Evolutionary conservation across 2,329 filamentous ascomycete species (phyloP).

Genomic region (Aspergillus uvarum): DNA sequence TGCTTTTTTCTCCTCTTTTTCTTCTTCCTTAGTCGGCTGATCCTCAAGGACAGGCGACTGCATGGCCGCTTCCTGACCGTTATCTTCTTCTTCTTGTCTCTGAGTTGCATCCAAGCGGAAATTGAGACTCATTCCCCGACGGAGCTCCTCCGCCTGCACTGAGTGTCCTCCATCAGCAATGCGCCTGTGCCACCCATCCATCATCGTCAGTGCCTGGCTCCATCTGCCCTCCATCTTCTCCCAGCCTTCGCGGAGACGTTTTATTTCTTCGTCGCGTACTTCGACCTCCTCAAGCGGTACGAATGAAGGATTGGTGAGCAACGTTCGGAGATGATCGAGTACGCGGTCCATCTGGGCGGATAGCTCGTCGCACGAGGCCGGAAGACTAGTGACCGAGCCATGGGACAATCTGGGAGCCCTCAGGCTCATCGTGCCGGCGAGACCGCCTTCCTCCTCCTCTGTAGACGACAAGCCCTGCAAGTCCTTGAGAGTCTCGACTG

Average conservation of each 20-base stretch:
- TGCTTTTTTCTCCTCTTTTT: constrained; percentile 16
- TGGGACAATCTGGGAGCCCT: constrained; percentile 24
- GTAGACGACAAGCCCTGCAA: constrained; percentile 52
- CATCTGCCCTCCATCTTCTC: constrained; percentile 90
- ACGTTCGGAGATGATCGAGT: constrained; percentile 74
- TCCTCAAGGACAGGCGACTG: constrained; percentile 36
- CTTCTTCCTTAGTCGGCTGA: constrained; percentile 29
- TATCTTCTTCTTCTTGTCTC: constrained; percentile 20
- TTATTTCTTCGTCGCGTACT: constrained; percentile 87
- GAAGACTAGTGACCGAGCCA: constrained; percentile 45
- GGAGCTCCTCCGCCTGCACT: constrained; percentile 45
- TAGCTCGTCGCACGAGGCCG: constrained; percentile 67
- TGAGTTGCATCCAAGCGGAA: constrained; percentile 30
- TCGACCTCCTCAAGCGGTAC: constrained; percentile 94
- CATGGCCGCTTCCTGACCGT: constrained; percentile 22
- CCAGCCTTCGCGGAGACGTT: constrained; percentile 78
- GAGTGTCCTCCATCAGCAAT: constrained; percentile 56
- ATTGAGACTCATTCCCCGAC: constrained; percentile 45
- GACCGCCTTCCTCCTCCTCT: constrained; percentile 31
- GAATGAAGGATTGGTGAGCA: constrained; percentile 94
- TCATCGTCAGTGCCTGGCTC: constrained; percentile 84
- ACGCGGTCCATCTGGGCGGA: constrained; percentile 72
- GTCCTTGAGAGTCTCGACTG: constrained; percentile 66
- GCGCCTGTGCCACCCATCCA: constrained; percentile 85
- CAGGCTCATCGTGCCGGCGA: constrained; percentile 26